A percentile compares a stretch with the other conserved stretches of the same genome.
These are phyloP conservation scores for Candida boleticola DNA, from an alignment of 805 yeast species.

Conservation along the genomic window DNA sequence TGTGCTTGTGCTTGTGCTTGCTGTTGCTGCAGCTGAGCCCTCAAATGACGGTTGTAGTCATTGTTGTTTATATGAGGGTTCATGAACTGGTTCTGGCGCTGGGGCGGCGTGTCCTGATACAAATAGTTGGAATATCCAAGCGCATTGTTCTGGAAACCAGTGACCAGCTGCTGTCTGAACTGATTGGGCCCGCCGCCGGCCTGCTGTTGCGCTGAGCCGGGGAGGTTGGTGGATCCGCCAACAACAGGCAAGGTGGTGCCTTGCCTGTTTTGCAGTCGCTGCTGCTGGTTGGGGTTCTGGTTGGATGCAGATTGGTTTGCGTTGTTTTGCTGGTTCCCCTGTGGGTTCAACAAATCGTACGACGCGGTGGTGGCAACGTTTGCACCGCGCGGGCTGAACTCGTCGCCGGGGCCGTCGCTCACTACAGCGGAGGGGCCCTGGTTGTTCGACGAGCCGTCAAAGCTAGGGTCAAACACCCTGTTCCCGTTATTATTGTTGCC, in stretches of 20 bases:
- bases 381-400: background rate
- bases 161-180: background rate
- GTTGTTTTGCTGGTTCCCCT: background rate
- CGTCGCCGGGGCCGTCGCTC: background rate
- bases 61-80: background rate
- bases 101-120: constrained; percentile 1
- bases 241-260: background rate
- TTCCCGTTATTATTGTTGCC: background rate
- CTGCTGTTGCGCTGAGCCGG: background rate
- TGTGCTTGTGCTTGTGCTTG: constrained; percentile 13
- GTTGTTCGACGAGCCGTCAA: background rate
- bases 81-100: constrained; percentile 7
- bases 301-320: no score
- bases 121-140: constrained; percentile 1
- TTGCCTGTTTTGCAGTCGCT: constrained; percentile 3
- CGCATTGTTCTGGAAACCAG: background rate
- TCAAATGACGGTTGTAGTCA: constrained; percentile 22
- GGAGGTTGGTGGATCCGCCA: background rate
- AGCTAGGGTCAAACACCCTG: background rate
- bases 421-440: background rate
- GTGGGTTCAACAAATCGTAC: constrained; percentile 7
- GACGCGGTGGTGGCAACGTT: background rate
- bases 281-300: background rate
- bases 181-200: background rate
- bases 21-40: constrained; percentile 13